Conservation (phyloP, 371 early-diverging fungal species). For the Rhizopus sp. region DNA sequence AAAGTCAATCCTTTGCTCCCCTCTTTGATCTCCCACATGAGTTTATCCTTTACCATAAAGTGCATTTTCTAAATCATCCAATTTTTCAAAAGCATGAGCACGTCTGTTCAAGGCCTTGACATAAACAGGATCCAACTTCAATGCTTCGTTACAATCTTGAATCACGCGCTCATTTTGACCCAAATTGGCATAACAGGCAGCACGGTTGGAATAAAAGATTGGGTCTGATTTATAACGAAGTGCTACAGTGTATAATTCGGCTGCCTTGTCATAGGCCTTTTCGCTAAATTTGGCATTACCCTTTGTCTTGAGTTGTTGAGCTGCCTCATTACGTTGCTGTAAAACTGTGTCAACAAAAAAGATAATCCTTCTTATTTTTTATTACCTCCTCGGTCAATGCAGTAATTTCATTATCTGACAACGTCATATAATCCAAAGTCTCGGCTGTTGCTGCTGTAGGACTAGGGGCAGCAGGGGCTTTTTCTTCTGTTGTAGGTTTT, state of each 20-base stretch:
- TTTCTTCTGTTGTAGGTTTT: slow-evolving; percentile 9
- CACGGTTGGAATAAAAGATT: slow-evolving; percentile 93
- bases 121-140: slow-evolving; percentile 75
- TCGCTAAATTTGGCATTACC: slow-evolving; percentile 88
- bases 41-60: slow-evolving; percentile 63
- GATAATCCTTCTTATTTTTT: background rate
- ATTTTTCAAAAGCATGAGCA: slow-evolving; percentile 80
- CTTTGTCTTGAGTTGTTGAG: slow-evolving; percentile 76
- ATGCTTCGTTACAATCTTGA: slow-evolving; percentile 70
- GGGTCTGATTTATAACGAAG: slow-evolving; percentile 77
- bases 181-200: slow-evolving; percentile 84
- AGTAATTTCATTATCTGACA: slow-evolving; percentile 65
- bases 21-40: background rate
- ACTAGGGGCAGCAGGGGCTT: slow-evolving; percentile 16
- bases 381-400: slow-evolving; percentile 54
- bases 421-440: slow-evolving; percentile 45
- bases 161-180: slow-evolving; percentile 74
- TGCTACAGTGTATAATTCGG: slow-evolving; percentile 86
- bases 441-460: slow-evolving; percentile 21
- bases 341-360: background rate
- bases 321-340: slow-evolving; percentile 66
- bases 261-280: slow-evolving; percentile 84
- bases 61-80: slow-evolving; percentile 68
- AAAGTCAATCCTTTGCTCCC: background rate
- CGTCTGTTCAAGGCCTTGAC: slow-evolving; percentile 84